Conservation (phyloP, 768 basidiomycete genomes). For the Leccinum olivaceopallidum region DNA sequence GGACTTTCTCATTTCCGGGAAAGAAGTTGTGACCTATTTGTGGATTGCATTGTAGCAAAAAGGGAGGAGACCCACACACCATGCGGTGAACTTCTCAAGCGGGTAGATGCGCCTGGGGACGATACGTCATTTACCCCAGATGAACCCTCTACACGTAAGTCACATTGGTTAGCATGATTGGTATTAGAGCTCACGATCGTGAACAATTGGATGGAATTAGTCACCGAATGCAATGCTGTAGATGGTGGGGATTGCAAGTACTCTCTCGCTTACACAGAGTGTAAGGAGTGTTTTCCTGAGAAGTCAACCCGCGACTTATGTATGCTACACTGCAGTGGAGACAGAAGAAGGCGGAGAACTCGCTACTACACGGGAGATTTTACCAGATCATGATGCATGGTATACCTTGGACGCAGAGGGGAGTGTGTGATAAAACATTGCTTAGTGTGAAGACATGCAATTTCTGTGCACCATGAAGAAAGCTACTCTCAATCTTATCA, state of each 20-base stretch:
- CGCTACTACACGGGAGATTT: background rate
- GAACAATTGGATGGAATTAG: background rate
- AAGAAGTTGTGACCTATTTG: background rate
- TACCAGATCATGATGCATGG: background rate
- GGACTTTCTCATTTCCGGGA: background rate
- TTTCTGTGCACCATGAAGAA: too few species aligned
- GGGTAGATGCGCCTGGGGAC: background rate
- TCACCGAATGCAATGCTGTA: background rate
- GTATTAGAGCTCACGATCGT: background rate
- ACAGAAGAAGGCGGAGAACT: background rate
- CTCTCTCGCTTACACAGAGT: background rate
- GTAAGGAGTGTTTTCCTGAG: background rate
- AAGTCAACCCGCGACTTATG: background rate
- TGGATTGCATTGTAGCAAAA: background rate
- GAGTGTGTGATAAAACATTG: background rate
- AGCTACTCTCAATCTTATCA: too few species aligned
- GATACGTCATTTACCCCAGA: background rate
- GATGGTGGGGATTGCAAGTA: background rate
- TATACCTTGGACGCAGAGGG: conserved; percentile 5
- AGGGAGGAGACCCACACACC: background rate
- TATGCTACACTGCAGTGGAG: background rate
- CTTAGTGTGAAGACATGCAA: background rate
- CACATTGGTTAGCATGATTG: background rate
- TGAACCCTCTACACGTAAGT: conserved; percentile 3
- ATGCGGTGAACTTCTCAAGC: background rate